Evolutionary conservation across 139 green algal genomes (phyloP).

Genomic region (Chlamydomonas urium): DNA sequence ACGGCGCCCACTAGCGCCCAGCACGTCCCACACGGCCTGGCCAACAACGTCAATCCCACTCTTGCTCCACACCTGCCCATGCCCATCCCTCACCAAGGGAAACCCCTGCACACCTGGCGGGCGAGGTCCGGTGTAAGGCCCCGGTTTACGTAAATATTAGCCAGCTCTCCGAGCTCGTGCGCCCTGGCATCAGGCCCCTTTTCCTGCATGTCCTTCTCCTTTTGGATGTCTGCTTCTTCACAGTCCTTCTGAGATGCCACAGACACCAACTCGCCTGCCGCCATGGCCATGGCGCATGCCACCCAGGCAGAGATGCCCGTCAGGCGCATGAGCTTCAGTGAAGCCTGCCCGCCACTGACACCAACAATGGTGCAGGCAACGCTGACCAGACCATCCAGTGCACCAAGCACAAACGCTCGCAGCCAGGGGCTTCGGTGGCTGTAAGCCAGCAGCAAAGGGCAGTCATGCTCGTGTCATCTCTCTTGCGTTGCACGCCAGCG

Average conservation of each 20-base stretch:
- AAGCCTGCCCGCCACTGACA: conserved; percentile 5
- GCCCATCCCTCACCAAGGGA: too few species aligned
- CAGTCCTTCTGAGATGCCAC: conserved; percentile 50
- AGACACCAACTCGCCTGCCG: conserved; percentile 30
- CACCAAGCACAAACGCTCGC: conserved; percentile 8
- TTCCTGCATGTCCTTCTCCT: conserved; percentile 63
- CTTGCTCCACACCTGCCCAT: too few species aligned
- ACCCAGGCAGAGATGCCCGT: conserved; percentile 11
- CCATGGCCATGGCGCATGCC: conserved; percentile 12
- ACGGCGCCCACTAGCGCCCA: too few species aligned
- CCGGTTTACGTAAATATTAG: conserved; percentile 60
- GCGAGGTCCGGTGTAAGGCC: conserved; percentile 66
- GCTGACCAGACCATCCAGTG: conserved; percentile 13
- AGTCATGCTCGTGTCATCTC: neutral
- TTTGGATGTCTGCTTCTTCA: conserved; percentile 75
- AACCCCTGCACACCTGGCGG: conserved; percentile 16
- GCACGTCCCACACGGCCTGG: too few species aligned
- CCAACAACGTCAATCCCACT: too few species aligned
- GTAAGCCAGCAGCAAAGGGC: neutral
- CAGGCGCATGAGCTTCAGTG: conserved; percentile 7
- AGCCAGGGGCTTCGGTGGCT: conserved; percentile 10
- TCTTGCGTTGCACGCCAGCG: neutral
- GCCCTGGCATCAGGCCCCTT: conserved; percentile 53
- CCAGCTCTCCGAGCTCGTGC: conserved; percentile 71
- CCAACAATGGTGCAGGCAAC: conserved; percentile 13